Evolutionary conservation across 2,329 filamentous ascomycete species (phyloP).

Genomic region (Emericellopsis cladophorae): DNA sequence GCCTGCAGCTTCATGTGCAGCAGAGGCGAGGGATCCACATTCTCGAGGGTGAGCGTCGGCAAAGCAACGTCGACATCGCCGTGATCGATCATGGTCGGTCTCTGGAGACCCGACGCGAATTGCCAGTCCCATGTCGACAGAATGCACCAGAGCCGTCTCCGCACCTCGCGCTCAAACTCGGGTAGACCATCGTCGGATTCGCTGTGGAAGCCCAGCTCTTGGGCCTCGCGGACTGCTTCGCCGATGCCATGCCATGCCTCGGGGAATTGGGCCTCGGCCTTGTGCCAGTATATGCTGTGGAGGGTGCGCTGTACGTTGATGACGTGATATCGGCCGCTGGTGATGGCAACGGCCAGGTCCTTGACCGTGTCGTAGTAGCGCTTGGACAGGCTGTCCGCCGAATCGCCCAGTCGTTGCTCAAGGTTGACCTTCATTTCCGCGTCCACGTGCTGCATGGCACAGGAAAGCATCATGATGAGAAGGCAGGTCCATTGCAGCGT

Average conservation of each 20-base stretch:
- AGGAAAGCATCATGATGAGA: constrained; percentile 14
- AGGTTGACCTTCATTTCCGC: constrained; percentile 8
- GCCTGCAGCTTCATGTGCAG: constrained; percentile 23
- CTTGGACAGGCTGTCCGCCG: constrained; percentile 10
- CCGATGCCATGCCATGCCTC: constrained; percentile 18
- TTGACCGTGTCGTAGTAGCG: constrained; percentile 10
- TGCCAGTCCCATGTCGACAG: constrained; percentile 21
- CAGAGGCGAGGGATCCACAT: constrained; percentile 16
- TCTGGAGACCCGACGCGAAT: constrained; percentile 18
- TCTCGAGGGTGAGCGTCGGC: constrained; percentile 19
- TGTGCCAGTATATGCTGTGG: constrained; percentile 19
- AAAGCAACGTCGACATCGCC: constrained; percentile 16
- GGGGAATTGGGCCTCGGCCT: constrained; percentile 16
- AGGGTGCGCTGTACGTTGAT: constrained; percentile 15
- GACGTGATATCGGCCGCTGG: constrained; percentile 13
- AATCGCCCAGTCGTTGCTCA: constrained; percentile 8
- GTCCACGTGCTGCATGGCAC: constrained; percentile 14
- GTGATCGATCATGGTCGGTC: constrained; percentile 21
- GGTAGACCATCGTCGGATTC: constrained; percentile 8
- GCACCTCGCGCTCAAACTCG: constrained; percentile 17
- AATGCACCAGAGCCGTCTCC: constrained; percentile 17
- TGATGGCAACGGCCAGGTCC: constrained; percentile 12
- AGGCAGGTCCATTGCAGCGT: constrained; percentile 16
- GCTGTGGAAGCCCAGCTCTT: constrained; percentile 14
- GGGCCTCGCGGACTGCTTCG: constrained; percentile 15